phyloP scores from a whole-genome alignment of 2,329 filamentous ascomycete species.

The Ilyonectria sp. region DNA sequence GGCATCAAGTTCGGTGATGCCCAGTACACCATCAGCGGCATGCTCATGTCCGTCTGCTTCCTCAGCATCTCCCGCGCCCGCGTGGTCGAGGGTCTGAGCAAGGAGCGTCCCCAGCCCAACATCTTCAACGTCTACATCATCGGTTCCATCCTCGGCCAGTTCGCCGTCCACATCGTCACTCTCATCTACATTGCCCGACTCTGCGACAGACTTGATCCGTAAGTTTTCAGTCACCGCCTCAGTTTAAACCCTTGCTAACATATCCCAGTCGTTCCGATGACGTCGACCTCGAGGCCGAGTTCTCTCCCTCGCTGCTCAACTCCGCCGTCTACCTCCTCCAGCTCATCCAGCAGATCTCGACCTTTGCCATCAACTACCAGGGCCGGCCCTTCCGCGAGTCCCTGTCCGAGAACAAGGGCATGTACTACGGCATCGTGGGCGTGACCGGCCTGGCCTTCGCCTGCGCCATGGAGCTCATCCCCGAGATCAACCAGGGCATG shows the following conservation, averaged over 20 bases:
- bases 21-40: conserved; percentile 98
- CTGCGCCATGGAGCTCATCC: conserved; percentile 94
- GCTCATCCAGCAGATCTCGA: conserved; percentile 98
- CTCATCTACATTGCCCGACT: conserved; percentile 94
- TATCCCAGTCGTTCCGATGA: conserved; percentile 65
- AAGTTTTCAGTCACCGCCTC: conserved; percentile 58
- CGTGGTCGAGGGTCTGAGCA: conserved; percentile 94
- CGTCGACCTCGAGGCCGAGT: conserved; percentile 95
- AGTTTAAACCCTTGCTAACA: conserved; percentile 45
- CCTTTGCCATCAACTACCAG: conserved; percentile 99
- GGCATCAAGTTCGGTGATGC: conserved; percentile 99
- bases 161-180: conserved; percentile 94
- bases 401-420: conserved; percentile 94
- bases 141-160: conserved; percentile 96
- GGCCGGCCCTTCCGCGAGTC: conserved; percentile 97
- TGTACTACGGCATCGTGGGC: conserved; percentile 96
- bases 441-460: conserved; percentile 93
- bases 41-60: conserved; percentile 99
- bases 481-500: conserved; percentile 94
- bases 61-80: conserved; percentile 97
- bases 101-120: conserved; percentile 97
- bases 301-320: conserved; percentile 93
- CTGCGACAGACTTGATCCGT: conserved; percentile 89
- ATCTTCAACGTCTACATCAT: conserved; percentile 99
- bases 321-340: conserved; percentile 97